Percentiles rank a stretch among this genome's conserved stretches.
phyloP scores from a whole-genome alignment of 2,329 filamentous ascomycete genomes.

The Cytospora paraplurivora region DNA sequence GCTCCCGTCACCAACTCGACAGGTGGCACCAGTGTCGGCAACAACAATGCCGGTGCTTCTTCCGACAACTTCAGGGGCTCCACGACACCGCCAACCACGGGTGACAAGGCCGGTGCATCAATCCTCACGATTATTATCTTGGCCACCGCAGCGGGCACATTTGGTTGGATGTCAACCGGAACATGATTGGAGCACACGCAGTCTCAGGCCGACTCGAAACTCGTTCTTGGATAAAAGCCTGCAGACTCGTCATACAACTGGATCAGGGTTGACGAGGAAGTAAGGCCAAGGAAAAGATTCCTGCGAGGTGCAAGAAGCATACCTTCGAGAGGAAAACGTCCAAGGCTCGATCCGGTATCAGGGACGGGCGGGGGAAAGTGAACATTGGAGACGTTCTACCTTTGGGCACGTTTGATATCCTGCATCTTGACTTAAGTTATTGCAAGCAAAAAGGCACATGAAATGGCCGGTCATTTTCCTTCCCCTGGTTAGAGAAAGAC shows the following conservation, averaged over 20 bases:
- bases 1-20: slow-evolving; percentile 30
- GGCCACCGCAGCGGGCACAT: slow-evolving; percentile 35
- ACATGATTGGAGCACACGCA: slow-evolving; percentile 4
- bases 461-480: neutral
- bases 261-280: slow-evolving; percentile 14
- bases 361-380: neutral
- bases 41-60: slow-evolving; percentile 33
- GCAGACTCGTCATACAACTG: neutral
- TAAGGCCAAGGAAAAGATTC: neutral
- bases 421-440: neutral
- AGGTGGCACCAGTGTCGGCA: slow-evolving; percentile 35
- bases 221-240: neutral
- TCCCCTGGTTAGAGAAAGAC: neutral
- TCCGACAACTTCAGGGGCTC: slow-evolving; percentile 32
- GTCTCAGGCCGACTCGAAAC: neutral
- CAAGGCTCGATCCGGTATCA: neutral
- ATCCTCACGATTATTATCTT: slow-evolving; percentile 33
- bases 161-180: slow-evolving; percentile 39
- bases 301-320: neutral
- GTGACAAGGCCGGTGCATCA: slow-evolving; percentile 36
- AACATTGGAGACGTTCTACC: neutral
- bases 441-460: neutral
- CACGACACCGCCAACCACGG: slow-evolving; percentile 34
- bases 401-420: neutral
- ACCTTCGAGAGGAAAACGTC: neutral